Base-by-base conservation (phyloP, 805 yeast species). In the Metschnikowia matae region DNA sequence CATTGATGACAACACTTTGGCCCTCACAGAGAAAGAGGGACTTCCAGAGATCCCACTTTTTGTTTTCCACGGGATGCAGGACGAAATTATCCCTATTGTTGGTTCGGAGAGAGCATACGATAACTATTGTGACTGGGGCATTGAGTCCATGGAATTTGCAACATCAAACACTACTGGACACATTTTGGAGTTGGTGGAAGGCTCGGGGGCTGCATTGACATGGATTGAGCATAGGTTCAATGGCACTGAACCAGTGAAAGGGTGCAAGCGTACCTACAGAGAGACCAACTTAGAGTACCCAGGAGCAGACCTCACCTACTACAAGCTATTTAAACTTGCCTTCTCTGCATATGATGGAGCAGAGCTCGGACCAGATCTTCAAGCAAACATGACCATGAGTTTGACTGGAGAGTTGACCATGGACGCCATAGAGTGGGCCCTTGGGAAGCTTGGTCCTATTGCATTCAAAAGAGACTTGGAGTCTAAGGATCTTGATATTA, bases 101-200 rank as follows among this genome's bases (percentile, higher is more conserved):
- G 61, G 46, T 2, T 54, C 62, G 15, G 46, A 55, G 45, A 54
- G 55, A 18, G 58, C 58, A 1, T 67, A 62, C 39, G 56, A 58
- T 7, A 60, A 58, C 46, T 69, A 67, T 64, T 69, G 74, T 52
- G 57, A 54, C 4, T 52, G 62, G 57, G 70, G 69, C 2, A 61
- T 64, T 5, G 44, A 45, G 7, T 63, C 68, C 6, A 52, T 66
- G 33, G 73, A 69, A 50, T 62, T 67, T 48, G 59, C 67, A 4
- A 57, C 53, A n/a, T 62, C 63, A 17, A 43, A 56, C 17, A 41
- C 52, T n/a, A 56, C 65, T 18, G 71, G 69, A 4, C 73, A 69
- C 51, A 45, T 62, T 34, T 49, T 60, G 11, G 70, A 64, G 48
- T 40, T 49, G 20, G 26, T 50, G 14, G 54, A 52, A 18, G 61